These are phyloP conservation scores for Pseudogymnoascus sp. DNA, from an alignment of 2,329 filamentous ascomycete genomes.

Conservation along the genomic window DNA sequence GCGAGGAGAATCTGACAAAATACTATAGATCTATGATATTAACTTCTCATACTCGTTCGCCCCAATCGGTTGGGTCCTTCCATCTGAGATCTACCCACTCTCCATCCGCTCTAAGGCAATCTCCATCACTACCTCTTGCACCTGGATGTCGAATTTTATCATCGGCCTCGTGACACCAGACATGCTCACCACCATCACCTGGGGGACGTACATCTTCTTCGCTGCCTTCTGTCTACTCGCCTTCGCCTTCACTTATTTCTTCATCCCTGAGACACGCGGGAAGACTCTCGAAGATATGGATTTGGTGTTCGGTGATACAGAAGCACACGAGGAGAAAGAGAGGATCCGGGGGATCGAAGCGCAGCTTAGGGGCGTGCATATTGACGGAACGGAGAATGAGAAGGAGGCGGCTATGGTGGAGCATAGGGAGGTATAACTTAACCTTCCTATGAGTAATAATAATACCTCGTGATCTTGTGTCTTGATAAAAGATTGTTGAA, in stretches of 20 bases:
- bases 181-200: conserved; percentile 44
- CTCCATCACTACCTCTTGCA: conserved; percentile 47
- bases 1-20: background rate
- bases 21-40: conserved; percentile 51
- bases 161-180: conserved; percentile 47
- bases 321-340: conserved; percentile 30
- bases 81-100: conserved; percentile 51
- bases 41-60: conserved; percentile 50
- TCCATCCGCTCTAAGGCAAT: conserved; percentile 53
- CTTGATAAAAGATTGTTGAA: background rate
- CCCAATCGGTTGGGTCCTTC: conserved; percentile 47
- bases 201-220: conserved; percentile 54
- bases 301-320: conserved; percentile 34
- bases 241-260: conserved; percentile 42
- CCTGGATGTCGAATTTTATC: conserved; percentile 51
- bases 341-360: conserved; percentile 19
- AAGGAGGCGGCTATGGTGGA: conserved; percentile 11
- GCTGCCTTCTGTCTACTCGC: conserved; percentile 43
- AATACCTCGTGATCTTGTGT: background rate
- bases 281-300: conserved; percentile 51
- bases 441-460: background rate
- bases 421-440: conserved; percentile 11
- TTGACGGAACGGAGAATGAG: conserved; percentile 16
- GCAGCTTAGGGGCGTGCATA: conserved; percentile 16
- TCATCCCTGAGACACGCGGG: conserved; percentile 51